Evolutionary conservation across 1,139 yeast species (phyloP).

Genomic region (Candida sp.): DNA sequence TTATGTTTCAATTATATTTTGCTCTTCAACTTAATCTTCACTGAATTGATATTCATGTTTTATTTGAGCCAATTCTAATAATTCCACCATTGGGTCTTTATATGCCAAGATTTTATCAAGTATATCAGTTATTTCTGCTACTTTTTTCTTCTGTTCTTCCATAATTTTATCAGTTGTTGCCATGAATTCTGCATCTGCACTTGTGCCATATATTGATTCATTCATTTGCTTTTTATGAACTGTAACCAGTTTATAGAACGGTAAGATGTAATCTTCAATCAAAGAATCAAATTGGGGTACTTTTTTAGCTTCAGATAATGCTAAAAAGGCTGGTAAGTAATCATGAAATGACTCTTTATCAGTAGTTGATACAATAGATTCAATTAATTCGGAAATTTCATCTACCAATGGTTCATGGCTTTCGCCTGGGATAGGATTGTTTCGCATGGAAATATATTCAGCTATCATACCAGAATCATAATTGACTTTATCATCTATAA

Average conservation of each 20-base stretch:
- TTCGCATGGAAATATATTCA: not conserved
- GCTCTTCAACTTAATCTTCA: too few relatives aligned
- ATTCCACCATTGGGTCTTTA: not conserved
- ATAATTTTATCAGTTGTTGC: not conserved
- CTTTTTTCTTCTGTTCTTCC: not conserved
- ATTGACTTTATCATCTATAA: not conserved
- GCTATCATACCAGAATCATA: not conserved
- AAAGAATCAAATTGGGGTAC: not conserved
- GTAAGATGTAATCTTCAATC: not conserved
- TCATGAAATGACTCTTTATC: not conserved
- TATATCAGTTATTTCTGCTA: not conserved
- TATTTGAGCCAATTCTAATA: not conserved
- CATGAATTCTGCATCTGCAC: not conserved
- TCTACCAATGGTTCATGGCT: not conserved
- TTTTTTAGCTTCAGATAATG: not conserved
- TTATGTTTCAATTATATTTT: too few relatives aligned
- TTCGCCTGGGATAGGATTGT: not conserved
- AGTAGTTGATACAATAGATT: not conserved
- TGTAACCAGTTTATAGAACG: not conserved
- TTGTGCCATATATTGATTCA: not conserved
- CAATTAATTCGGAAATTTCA: not conserved
- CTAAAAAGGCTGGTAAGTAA: not conserved
- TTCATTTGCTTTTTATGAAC: not conserved
- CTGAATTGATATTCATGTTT: too few relatives aligned
- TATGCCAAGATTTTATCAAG: not conserved